Evolutionary conservation across 148 eudicot species (phyloP), one percentile per base, ranked within the genome.

Genomic region (Salicornia ramosissima): DNA sequence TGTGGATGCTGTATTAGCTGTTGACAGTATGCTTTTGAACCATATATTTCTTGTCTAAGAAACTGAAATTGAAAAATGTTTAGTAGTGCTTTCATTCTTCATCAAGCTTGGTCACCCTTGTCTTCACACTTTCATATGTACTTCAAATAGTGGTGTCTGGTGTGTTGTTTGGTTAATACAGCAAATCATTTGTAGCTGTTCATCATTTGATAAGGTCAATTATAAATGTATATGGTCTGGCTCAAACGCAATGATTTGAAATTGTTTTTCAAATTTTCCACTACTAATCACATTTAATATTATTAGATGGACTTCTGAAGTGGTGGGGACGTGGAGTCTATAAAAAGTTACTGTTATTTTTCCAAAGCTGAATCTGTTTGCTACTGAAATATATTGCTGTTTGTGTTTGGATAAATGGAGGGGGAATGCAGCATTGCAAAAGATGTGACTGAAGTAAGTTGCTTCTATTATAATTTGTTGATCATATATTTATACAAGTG

Each of bases 361-460:
- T 15, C 14, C 53, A 28, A 25, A 19, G 40, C 34, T 22, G 8
- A 25, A 28, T 70, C 43, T 64, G 6, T 36, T 54, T 49, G 18
- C 53, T 72, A 12, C 30, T 0, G 58, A 21, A 30, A 10, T 39
- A 18, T 51, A 39, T 59, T 53, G 64, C 72, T 72, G 76, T 52
- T 30, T 39, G 54, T 51, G 51, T 21, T 55, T 63, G 50, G 29
- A 13, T 29, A 56, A 7, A 81, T 81, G 84, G 81, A 81, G 65
- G 79, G 73, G 16, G 49, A 74, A 63, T 34, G 78, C 69, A 71
- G 47, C 25, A 81, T 81, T 36, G 81, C 79, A 0, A 56, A 74
- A 42, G 81, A 81, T 62, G 76, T 81, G 46, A 81, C 81, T 15
- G 76, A 58, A 65, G 84, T 81, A 66, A 67, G 73, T 62, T 39